Evolutionary conservation across 2,329 filamentous ascomycete species (phyloP), one percentile per base, ranked within the genome.

Genomic region (Hypoxylon sp.): DNA sequence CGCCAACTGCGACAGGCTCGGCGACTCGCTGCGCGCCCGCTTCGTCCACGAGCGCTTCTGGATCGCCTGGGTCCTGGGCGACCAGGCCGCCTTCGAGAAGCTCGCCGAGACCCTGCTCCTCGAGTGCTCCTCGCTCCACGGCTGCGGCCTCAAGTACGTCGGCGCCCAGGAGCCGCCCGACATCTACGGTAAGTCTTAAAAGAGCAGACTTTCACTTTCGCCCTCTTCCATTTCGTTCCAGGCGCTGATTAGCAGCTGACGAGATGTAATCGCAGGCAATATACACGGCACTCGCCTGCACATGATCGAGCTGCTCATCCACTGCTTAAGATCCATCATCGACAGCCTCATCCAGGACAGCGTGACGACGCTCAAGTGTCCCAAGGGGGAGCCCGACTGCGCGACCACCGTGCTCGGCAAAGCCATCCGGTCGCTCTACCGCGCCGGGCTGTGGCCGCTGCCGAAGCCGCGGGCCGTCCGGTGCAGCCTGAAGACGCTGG

Each of bases 11-110:
- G 54, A 54, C 24, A 59, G 59, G 24, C 41, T 57, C 8, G 56
- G 60, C 9, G 29, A 46, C 4, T 55, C 56, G 4, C 23, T 63
- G 21, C 49, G 56, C 5, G 38, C 46, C 18, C 55, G 48, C 13
- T 59, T 64, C 40, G 59, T 48, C 15, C 56, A 65, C 35, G 56
- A 64, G 23, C 51, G 48, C 13, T 56, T 67, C 2, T 67, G 63
- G 64, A 62, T 65, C 33, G 20, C 58, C 8, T 64, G 58, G 63
- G 64, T 52, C 42, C 47, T 67, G 10, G 63, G 63, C 9, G 60
- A 64, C 26, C 48, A 26, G 24, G 48, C 27, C 4, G 51, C 37
- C 15, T 65, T 65, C 40, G 49, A 62, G 31, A 11, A 20, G 9
- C 50, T 64, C 48, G 55, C 58, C n/a, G 48, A 37, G 31, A 24